These are phyloP conservation scores for Fragilaria crotonensis DNA, from an alignment of 108 stramenopile genomes.

Conservation along the genomic window DNA sequence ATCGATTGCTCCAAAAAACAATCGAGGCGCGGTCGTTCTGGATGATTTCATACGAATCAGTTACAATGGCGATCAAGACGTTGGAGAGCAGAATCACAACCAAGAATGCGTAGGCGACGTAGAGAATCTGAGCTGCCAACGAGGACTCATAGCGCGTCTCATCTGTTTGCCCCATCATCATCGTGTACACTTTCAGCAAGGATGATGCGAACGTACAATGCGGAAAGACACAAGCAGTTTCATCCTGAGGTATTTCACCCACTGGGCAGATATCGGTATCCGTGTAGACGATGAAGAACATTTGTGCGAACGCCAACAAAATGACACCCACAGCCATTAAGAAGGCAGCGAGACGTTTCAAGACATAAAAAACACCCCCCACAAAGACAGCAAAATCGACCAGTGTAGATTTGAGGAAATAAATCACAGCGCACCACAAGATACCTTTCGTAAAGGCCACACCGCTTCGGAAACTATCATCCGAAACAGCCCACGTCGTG, in stretches of 20 bases:
- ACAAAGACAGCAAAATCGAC: conserved; percentile 59
- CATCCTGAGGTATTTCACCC: conserved; percentile 65
- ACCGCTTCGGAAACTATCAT: conserved; percentile 28
- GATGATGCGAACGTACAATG: not conserved
- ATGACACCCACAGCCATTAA: conserved; percentile 44
- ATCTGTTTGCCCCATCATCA: conserved; percentile 49
- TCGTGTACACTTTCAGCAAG: conserved; percentile 38
- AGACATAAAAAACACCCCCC: conserved; percentile 45
- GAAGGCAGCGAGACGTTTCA: conserved; percentile 43
- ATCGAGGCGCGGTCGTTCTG: conserved; percentile 46
- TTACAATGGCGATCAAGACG: conserved; percentile 54
- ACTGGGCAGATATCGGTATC: conserved; percentile 64
- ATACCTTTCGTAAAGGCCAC: conserved; percentile 25
- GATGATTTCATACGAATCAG: conserved; percentile 47
- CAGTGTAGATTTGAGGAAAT: conserved; percentile 38
- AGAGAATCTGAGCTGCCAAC: conserved; percentile 19
- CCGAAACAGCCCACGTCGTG: conserved; percentile 14
- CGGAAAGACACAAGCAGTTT: conserved; percentile 28
- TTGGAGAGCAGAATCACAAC: conserved; percentile 47
- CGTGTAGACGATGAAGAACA: conserved; percentile 38
- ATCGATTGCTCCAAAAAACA: conserved; percentile 52
- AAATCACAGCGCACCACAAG: conserved; percentile 35
- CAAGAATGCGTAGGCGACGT: conserved; percentile 32
- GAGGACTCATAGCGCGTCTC: conserved; percentile 18
- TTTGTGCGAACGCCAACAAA: conserved; percentile 53